Base-by-base conservation (phyloP, 1,284 basidiomycete genomes). In the Agaricales sp. region DNA sequence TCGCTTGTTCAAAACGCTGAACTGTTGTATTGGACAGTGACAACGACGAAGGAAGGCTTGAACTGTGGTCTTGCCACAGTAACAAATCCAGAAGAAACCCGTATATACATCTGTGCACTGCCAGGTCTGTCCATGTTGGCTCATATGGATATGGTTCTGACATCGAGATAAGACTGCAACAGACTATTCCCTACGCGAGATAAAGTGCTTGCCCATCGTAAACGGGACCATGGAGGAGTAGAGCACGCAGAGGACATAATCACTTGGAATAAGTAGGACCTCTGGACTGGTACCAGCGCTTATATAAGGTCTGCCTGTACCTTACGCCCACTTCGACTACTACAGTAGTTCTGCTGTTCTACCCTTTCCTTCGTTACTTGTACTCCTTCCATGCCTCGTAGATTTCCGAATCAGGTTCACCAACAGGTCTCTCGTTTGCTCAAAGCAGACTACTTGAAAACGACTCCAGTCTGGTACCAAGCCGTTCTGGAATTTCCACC, bases 401-500 rank as follows among this genome's bases (percentile, higher is more conserved):
- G 88, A 54, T 77, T 95, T 59, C 84, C 93, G 25, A 79, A 78
- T 50, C 90, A 95, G 65, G 92, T 97, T 14, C 91, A 94, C 65
- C 80, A 89, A 63, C 83, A 89, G 53, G 84, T 91, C 46, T 84
- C 88, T 43, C 86, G 94, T 51, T 75, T 97, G 48, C 74, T 94
- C 62, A 78, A 82, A 47, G 79, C 80, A 45, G 72, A 79, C 47
- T 80, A 81, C 58, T 62, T 71, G 19, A 80, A 85, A 56, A 26
- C 18, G 23, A 22, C 20, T 21, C 94, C 95, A 44, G 75, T 78
- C 49, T 95, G 93, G 89, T 93, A 82, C 64, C 74, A 83, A 54
- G 82, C 94, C 18, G 88, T 94, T 45, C 77, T 92, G 41, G 78
- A 87, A 53, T 78, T 94, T 65, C 94, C 94, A 4, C 93, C 95